Conservation (phyloP, 2,329 filamentous ascomycete genomes). For the Aotearoamyces nothofagi region DNA sequence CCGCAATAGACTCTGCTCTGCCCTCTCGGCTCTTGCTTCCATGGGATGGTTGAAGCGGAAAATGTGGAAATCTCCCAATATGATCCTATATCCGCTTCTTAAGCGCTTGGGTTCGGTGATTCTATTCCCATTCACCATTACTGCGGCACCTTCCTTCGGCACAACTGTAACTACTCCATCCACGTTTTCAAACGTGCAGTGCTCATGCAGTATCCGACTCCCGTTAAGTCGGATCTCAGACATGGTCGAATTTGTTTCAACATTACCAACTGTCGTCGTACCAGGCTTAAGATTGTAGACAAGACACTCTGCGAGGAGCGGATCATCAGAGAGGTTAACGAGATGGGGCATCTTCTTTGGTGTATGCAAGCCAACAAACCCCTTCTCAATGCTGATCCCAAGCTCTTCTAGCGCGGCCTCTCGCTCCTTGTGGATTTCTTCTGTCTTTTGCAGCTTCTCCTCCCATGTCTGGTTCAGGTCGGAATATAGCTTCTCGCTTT, state of each 20-base stretch:
- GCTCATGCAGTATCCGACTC: constrained; percentile 79
- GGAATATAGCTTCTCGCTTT: constrained; percentile 89
- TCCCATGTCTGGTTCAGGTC: constrained; percentile 99
- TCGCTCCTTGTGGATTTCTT: constrained; percentile 93
- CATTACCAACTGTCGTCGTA: constrained; percentile 85
- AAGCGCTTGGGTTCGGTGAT: constrained; percentile 75
- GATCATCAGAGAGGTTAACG: constrained; percentile 93
- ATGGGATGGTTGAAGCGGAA: constrained; percentile 97
- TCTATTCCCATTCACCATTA: constrained; percentile 94
- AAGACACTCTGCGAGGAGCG: constrained; percentile 83
- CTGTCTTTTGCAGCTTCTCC: constrained; percentile 85
- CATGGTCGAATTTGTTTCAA: constrained; percentile 63
- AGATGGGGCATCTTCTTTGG: constrained; percentile 99
- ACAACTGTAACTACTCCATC: constrained; percentile 89
- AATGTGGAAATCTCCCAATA: constrained; percentile 95
- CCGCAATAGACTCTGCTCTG: constrained; percentile 72
- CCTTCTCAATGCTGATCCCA: constrained; percentile 97
- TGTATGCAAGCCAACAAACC: constrained; percentile 85
- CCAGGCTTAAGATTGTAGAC: constrained; percentile 98
- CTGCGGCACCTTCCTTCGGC: constrained; percentile 78
- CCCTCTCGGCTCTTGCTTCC: constrained; percentile 84
- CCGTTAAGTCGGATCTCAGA: constrained; percentile 91
- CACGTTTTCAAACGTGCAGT: constrained; percentile 86
- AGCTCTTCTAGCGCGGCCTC: constrained; percentile 91
- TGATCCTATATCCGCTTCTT: constrained; percentile 86